Evolutionary conservation across 148 eudicot genomes (phyloP).

Genomic region (Nepenthes gracilis): DNA sequence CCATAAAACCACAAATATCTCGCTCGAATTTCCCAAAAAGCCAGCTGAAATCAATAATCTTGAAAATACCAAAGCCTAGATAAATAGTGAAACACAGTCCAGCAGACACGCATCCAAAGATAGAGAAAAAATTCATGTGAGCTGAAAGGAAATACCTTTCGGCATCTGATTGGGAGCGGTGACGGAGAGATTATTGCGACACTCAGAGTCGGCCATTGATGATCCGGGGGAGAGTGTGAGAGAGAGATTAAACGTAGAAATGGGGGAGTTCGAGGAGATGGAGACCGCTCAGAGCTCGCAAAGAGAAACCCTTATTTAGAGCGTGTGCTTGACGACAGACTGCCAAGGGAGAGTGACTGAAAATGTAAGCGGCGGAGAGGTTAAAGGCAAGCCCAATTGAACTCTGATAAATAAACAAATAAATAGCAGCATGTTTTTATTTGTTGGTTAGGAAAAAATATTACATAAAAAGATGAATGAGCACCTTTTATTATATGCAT

Average conservation of each 20-base stretch:
- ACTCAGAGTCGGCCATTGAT: constrained; percentile 55
- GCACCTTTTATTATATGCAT: too few relatives aligned
- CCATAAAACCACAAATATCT: not conserved
- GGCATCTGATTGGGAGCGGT: constrained; percentile 41
- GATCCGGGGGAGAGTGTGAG: constrained; percentile 23
- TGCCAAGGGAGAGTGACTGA: too few relatives aligned
- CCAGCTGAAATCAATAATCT: not conserved
- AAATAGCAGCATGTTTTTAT: too few relatives aligned
- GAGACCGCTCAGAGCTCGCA: constrained; percentile 1
- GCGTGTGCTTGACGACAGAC: too few relatives aligned
- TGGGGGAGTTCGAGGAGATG: constrained; percentile 1
- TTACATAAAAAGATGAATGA: too few relatives aligned
- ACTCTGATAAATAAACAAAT: too few relatives aligned
- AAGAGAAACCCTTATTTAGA: not conserved
- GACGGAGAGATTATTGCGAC: constrained; percentile 29
- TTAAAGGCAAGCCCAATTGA: too few relatives aligned
- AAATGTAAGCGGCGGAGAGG: too few relatives aligned
- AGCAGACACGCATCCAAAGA: not conserved
- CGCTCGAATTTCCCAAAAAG: not conserved
- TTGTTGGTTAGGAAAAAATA: too few relatives aligned
- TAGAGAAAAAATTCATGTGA: not conserved
- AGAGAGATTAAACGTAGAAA: not conserved
- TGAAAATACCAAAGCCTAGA: not conserved
- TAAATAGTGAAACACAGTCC: not conserved
- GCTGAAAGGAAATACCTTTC: constrained; percentile 29